Conservation (phyloP, 2,329 filamentous ascomycete genomes). For the Curvularia spicifera region DNA sequence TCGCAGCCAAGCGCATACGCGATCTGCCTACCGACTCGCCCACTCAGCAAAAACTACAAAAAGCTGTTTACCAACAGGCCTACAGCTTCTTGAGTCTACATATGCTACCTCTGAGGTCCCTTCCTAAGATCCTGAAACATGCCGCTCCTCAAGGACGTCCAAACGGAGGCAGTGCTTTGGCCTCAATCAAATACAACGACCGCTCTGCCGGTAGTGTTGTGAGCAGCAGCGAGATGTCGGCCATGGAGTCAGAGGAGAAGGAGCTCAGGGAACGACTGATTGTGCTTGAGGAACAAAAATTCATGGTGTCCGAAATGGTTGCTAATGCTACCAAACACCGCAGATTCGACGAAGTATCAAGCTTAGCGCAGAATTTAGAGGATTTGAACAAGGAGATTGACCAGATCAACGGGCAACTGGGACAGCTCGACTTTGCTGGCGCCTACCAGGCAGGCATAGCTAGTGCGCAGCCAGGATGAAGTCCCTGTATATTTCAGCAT, state of each 20-base stretch:
- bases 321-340: slow-evolving; percentile 74
- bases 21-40: slow-evolving; percentile 76
- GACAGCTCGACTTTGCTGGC: slow-evolving; percentile 68
- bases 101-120: slow-evolving; percentile 78
- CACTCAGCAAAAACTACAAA: slow-evolving; percentile 77
- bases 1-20: slow-evolving; percentile 78
- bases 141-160: slow-evolving; percentile 59
- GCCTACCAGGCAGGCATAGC: slow-evolving; percentile 51
- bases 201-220: slow-evolving; percentile 60
- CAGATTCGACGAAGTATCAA: slow-evolving; percentile 85
- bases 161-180: slow-evolving; percentile 56
- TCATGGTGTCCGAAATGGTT: slow-evolving; percentile 87
- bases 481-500: neutral
- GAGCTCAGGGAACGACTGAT: slow-evolving; percentile 79
- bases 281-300: slow-evolving; percentile 88
- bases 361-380: slow-evolving; percentile 78
- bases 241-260: slow-evolving; percentile 82
- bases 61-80: slow-evolving; percentile 80
- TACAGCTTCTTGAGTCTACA: slow-evolving; percentile 85
- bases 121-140: slow-evolving; percentile 60
- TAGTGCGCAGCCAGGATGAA: slow-evolving; percentile 35
- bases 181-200: slow-evolving; percentile 65
- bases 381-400: slow-evolving; percentile 82
- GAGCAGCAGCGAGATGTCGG: slow-evolving; percentile 65
- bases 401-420: slow-evolving; percentile 67